Percentiles rank a stretch among this genome's conserved stretches.
Evolutionary conservation across 2,329 filamentous ascomycete genomes (phyloP).

Genomic region (Talaromyces verruculosus): DNA sequence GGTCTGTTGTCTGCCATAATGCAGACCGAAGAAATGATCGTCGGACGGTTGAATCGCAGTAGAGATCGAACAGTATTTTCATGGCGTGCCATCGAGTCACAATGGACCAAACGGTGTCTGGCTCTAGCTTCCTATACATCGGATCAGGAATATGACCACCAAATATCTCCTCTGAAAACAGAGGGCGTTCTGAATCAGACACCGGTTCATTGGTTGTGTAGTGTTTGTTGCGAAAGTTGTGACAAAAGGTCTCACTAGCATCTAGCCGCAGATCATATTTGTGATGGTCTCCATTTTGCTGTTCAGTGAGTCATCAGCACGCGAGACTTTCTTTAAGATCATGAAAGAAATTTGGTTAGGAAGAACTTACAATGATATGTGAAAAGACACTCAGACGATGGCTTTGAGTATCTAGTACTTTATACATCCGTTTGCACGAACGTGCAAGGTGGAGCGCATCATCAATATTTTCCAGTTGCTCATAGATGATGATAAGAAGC

Average conservation of each 20-base stretch:
- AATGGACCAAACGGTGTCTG: conserved; percentile 12
- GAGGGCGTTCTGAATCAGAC: not conserved
- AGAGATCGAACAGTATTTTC: conserved; percentile 15
- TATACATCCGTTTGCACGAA: not conserved
- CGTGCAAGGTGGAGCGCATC: conserved; percentile 18
- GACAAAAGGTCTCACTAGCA: not conserved
- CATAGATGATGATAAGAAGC: conserved; percentile 1
- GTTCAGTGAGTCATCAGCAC: not conserved
- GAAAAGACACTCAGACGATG: conserved; percentile 1
- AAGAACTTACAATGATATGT: conserved; percentile 8
- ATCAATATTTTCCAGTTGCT: conserved; percentile 3
- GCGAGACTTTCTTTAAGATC: not conserved
- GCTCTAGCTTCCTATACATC: not conserved
- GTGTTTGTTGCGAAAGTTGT: not conserved
- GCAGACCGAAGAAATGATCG: conserved; percentile 2
- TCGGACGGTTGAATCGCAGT: conserved; percentile 12
- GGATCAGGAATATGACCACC: not conserved
- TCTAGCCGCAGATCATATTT: conserved; percentile 5
- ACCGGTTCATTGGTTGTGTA: not conserved
- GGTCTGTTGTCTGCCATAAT: not conserved
- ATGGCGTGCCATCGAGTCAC: conserved; percentile 17
- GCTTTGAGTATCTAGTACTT: not conserved
- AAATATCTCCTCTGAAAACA: not conserved
- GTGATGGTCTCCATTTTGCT: conserved; percentile 15
- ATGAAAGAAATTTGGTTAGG: not conserved